Evolutionary conservation across 352 stramenopile species (phyloP).

Genomic region (Pythium myriotylum): DNA sequence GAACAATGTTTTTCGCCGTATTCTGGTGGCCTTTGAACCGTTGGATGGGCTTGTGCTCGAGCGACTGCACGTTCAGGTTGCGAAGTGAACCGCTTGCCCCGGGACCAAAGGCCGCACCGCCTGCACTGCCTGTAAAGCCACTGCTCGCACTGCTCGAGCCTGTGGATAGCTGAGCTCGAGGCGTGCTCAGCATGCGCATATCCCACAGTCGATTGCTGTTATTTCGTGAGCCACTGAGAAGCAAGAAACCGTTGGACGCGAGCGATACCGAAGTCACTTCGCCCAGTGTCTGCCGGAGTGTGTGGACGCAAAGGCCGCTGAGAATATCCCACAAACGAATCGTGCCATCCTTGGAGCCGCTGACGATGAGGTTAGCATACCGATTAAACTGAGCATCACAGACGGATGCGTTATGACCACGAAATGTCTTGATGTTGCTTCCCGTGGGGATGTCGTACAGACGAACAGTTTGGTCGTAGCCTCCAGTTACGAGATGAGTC

Average conservation of each 20-base stretch:
- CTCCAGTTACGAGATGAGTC: constrained; percentile 84
- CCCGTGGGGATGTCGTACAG: constrained; percentile 84
- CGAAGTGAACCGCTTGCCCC: constrained; percentile 16
- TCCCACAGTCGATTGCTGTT: constrained; percentile 91
- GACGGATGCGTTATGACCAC: constrained; percentile 77
- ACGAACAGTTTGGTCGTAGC: constrained; percentile 87
- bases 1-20: constrained; percentile 88
- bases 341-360: constrained; percentile 83
- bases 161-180: constrained; percentile 59
- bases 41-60: constrained; percentile 74
- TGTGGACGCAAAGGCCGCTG: constrained; percentile 86
- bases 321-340: constrained; percentile 90
- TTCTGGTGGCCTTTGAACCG: constrained; percentile 91
- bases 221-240: constrained; percentile 84
- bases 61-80: constrained; percentile 32
- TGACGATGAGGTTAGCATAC: constrained; percentile 86
- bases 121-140: constrained; percentile 1
- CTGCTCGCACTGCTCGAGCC: constrained; percentile 8
- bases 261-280: constrained; percentile 89
- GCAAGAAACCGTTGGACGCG: constrained; percentile 74
- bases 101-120: constrained; percentile 8
- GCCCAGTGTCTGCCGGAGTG: constrained; percentile 78
- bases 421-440: constrained; percentile 75
- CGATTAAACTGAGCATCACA: constrained; percentile 89
- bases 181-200: constrained; percentile 83